A percentile compares a stretch with the other conserved stretches of the same genome.
phyloP scores from a whole-genome alignment of 1,284 basidiomycete species.

The Heliocybe sulcata region DNA sequence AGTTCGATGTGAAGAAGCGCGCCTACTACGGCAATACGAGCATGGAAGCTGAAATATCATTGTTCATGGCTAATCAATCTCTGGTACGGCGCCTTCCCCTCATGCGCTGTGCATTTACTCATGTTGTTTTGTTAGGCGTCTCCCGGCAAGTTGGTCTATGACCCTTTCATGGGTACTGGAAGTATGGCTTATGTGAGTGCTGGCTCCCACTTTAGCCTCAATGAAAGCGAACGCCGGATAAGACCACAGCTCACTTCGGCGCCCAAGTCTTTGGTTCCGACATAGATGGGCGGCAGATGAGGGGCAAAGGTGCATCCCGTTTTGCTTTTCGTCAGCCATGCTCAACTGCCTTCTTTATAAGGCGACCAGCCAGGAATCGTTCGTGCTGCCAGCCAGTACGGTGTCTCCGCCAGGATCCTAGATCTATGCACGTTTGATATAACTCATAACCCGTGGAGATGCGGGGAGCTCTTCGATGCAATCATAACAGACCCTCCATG shows the following conservation, averaged over 20 bases:
- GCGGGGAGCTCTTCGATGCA: conserved; percentile 87
- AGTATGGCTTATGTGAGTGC: conserved; percentile 83
- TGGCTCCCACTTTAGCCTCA: conserved; percentile 4
- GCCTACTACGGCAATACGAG: conserved; percentile 93
- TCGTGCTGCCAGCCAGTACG: conserved; percentile 83
- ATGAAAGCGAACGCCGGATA: neutral
- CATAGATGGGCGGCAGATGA: conserved; percentile 96
- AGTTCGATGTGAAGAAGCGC: conserved; percentile 87
- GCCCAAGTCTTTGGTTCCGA: conserved; percentile 88
- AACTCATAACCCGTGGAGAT: conserved; percentile 84
- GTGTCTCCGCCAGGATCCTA: conserved; percentile 65
- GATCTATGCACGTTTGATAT: conserved; percentile 90
- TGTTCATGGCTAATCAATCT: conserved; percentile 95
- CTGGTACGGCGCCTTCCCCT: conserved; percentile 41
- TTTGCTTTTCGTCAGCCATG: conserved; percentile 6
- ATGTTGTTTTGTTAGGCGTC: conserved; percentile 47
- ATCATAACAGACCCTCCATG: conserved; percentile 94
- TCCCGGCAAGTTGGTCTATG: conserved; percentile 88
- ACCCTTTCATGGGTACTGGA: conserved; percentile 96
- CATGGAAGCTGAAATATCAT: conserved; percentile 95
- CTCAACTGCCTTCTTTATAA: conserved; percentile 17
- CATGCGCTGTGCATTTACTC: neutral
- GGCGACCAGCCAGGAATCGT: conserved; percentile 63
- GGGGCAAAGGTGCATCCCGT: conserved; percentile 66
- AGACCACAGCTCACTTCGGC: conserved; percentile 86